Percentiles rank a stretch among this genome's conserved stretches.
Evolutionary conservation across 768 basidiomycete genomes (phyloP).

Genomic region (Phanerochaete sordida): DNA sequence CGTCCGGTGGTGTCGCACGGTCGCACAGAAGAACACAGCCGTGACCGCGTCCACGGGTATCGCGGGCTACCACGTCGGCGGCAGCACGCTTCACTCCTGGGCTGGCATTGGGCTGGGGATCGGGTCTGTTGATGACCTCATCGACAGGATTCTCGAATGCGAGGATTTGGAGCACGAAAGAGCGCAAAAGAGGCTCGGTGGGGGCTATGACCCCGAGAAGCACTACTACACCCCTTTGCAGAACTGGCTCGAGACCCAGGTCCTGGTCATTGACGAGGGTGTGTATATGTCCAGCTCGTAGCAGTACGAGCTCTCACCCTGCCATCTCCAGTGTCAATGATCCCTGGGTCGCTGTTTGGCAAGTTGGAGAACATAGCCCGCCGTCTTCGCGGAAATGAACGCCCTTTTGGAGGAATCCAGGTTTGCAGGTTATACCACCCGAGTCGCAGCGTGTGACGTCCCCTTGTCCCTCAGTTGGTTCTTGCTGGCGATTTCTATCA

Average conservation of each 20-base stretch:
- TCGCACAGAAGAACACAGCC: too few relatives aligned
- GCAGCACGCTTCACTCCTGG: neutral
- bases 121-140: slow-evolving; percentile 46
- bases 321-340: slow-evolving; percentile 72
- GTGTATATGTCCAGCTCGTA: too few relatives aligned
- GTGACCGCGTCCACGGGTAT: too few relatives aligned
- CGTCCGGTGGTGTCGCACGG: slow-evolving; percentile 44
- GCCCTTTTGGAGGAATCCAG: slow-evolving; percentile 55
- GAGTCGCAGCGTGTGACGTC: slow-evolving; percentile 36
- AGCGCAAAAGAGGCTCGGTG: neutral
- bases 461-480: slow-evolving; percentile 61
- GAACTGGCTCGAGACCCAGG: slow-evolving; percentile 45
- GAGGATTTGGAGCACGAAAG: neutral
- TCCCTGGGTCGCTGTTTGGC: slow-evolving; percentile 75
- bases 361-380: slow-evolving; percentile 41
- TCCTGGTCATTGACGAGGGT: slow-evolving; percentile 85
- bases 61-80: neutral
- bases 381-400: slow-evolving; percentile 30
- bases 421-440: slow-evolving; percentile 44
- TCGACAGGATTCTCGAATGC: slow-evolving; percentile 16
- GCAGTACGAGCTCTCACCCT: neutral
- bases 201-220: too few relatives aligned
- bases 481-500: slow-evolving; percentile 90
- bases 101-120: slow-evolving; percentile 41
- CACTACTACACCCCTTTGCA: too few relatives aligned